Base-by-base conservation (phyloP, 2,329 filamentous ascomycete species). In the Colletotrichum sp. region DNA sequence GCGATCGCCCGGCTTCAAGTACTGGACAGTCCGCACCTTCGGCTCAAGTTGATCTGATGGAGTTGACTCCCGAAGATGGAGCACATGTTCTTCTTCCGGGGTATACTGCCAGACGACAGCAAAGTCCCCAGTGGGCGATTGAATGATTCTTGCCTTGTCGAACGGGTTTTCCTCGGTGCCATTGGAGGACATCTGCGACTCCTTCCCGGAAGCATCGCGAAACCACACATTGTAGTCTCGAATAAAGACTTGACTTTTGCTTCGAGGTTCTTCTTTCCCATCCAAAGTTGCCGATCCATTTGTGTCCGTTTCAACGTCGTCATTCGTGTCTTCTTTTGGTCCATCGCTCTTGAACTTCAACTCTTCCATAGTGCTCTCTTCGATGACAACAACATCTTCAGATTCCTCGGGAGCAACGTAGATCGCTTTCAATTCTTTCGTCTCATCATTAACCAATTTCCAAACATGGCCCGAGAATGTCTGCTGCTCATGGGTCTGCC, bases 31-130 rank as follows among this genome's bases (percentile, higher is more conserved):
- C 9, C 76, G 78, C 0, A 81, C 57, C 24, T 82, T 81, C 5
- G 82, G 81, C 67, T 80, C 74, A 34, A 82, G 59, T 52, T 80
- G 82, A 39, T 82, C 81, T 4, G 77, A 65, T 5, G 82, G 82
- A 6, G 75, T 78, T 12, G 80, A 82, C 48, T 82, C 80, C 24
- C 82, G 66, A 1, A 81, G 26, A 80, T 67, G 61, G 16, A 72
- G n/a, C 5, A 67, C 67, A 57, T 75, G 79, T 1, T 79, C 74
- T 63, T 80, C 73, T 52, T 64, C 36, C 3, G 79, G 72, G 7
- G 64, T 75, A 28, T 80, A 81, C 39, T 82, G 81, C 77, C 79
- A 82, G 13, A 72, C 80, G 18, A 80, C 61, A 6, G 48, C 78
- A 34, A 77, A 73, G 6, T 68, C 57, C 6, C 65, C 66, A 48